Evolutionary conservation across 331 rosid genomes (phyloP), one percentile per base, ranked within the genome.

Genomic region (Malus hybrid): DNA sequence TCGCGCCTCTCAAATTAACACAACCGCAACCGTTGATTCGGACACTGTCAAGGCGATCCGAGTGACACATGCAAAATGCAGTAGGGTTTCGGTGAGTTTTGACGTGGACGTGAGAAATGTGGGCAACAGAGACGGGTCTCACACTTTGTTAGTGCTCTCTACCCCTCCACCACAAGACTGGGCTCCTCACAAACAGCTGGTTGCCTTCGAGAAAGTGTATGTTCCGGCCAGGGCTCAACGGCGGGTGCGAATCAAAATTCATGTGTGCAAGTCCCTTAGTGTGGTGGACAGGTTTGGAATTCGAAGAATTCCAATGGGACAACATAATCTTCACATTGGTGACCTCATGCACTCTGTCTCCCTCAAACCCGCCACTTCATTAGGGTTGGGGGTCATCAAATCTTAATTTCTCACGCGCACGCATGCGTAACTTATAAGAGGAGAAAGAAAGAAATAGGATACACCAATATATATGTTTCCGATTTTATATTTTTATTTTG

Each of bases 91-190:
- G 0, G 31, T 93, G 1, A 65, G 81, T 10, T 69, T 93, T 33
- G 82, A 93, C 4, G 85, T 93, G 0, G 80, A 91, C 7, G 92
- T 93, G 28, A 82, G 79, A 48, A 93, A 91, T 61, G 78, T 77
- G 57, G 98, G 98, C 3, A 76, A 89, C 48, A 86, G 69, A 73
- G 96, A 91, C 13, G 97, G 96, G 32, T 83, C 93, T 28, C 98
- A 93, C 82, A 85, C 93, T 0, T 12, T 91, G 79, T 64, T 93
- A 0, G 91, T 93, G 24, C 88, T 84, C 81, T 89, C 97, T 18
- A 79, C 84, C 34, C 98, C 93, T 0, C 98, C 98, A 0, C 92
- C 96, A 0, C n/a, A 74, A 1, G 77, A 78, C 3, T 91, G 98
- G 98, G 88, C 70, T 1, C 93, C 85, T 2, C 83, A 56, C 74